These are phyloP conservation scores for Penicillium sp. DNA, from an alignment of 2,329 filamentous ascomycete genomes.

Conservation along the genomic window DNA sequence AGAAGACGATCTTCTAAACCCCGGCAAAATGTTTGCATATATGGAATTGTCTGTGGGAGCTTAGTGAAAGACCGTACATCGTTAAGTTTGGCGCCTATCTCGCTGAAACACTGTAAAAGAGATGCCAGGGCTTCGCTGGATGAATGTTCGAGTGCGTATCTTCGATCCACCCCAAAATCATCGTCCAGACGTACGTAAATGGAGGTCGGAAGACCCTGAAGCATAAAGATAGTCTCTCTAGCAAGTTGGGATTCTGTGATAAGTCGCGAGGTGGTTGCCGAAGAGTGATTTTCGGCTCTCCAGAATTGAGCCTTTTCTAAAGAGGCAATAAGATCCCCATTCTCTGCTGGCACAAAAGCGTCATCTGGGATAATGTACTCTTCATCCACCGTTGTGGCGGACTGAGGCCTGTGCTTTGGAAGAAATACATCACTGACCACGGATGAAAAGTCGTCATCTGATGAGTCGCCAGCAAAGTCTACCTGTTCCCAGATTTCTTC, in stretches of 20 bases:
- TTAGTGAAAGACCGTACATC: constrained; percentile 44
- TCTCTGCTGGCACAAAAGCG: constrained; percentile 26
- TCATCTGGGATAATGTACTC: constrained; percentile 31
- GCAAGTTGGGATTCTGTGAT: constrained; percentile 65
- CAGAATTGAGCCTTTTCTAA: constrained; percentile 44
- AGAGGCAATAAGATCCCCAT: constrained; percentile 29
- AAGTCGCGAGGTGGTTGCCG: constrained; percentile 18
- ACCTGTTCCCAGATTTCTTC: constrained; percentile 38
- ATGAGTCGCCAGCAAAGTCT: constrained; percentile 33
- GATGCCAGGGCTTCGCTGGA: constrained; percentile 27
- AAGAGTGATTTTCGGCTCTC: constrained; percentile 26
- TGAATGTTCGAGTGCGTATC: constrained; percentile 30
- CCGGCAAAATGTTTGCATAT: constrained; percentile 63
- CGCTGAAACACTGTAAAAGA: constrained; percentile 38
- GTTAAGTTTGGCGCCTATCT: constrained; percentile 43
- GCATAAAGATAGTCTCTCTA: constrained; percentile 75
- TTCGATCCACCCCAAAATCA: constrained; percentile 31
- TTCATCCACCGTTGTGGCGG: constrained; percentile 22
- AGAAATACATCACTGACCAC: constrained; percentile 27
- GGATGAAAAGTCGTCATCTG: constrained; percentile 33
- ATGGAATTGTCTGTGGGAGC: constrained; percentile 44
- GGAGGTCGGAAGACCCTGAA: constrained; percentile 66
- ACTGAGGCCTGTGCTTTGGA: constrained; percentile 23
- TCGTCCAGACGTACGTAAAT: constrained; percentile 49
- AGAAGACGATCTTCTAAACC: constrained; percentile 51